Evolutionary conservation across 805 yeast genomes (phyloP).

Genomic region (Yarrowia porcina): DNA sequence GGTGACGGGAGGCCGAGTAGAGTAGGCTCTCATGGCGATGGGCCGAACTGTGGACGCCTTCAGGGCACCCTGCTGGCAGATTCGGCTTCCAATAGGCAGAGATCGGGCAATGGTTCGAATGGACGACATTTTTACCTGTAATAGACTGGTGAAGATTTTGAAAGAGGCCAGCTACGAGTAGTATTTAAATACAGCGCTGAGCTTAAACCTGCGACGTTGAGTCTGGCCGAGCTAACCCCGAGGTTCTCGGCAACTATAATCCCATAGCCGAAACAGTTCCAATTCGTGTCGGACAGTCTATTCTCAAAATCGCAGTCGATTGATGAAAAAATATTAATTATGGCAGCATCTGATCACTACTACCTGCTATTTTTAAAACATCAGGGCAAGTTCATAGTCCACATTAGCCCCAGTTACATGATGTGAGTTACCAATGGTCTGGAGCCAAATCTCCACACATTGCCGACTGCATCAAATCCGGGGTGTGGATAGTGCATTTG

Average conservation of each 20-base stretch:
- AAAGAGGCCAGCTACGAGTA: neutral
- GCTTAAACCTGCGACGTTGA: neutral
- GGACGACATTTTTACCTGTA: slow-evolving; percentile 13
- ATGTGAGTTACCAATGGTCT: neutral
- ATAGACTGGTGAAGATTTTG: neutral
- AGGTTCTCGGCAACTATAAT: slow-evolving; percentile 21
- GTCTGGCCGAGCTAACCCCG: slow-evolving; percentile 24
- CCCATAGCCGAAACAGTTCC: slow-evolving; percentile 3
- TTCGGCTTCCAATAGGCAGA: slow-evolving; percentile 12
- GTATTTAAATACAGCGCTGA: slow-evolving; percentile 18
- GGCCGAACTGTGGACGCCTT: slow-evolving; percentile 4
- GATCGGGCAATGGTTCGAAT: slow-evolving; percentile 15
- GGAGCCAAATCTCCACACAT: slow-evolving; percentile 9
- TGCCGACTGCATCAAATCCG: neutral
- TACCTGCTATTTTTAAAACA: neutral
- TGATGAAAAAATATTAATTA: too few relatives aligned
- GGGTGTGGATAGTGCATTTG: neutral
- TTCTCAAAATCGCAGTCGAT: neutral
- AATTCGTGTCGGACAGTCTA: neutral
- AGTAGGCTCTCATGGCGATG: slow-evolving; percentile 21
- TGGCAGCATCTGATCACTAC: too few relatives aligned
- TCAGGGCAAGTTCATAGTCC: neutral
- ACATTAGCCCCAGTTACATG: neutral
- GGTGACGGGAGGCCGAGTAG: slow-evolving; percentile 16
- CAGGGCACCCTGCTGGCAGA: slow-evolving; percentile 19